Evolutionary conservation across 148 eudicot species (phyloP).

Genomic region (Persicaria tinctoria): DNA sequence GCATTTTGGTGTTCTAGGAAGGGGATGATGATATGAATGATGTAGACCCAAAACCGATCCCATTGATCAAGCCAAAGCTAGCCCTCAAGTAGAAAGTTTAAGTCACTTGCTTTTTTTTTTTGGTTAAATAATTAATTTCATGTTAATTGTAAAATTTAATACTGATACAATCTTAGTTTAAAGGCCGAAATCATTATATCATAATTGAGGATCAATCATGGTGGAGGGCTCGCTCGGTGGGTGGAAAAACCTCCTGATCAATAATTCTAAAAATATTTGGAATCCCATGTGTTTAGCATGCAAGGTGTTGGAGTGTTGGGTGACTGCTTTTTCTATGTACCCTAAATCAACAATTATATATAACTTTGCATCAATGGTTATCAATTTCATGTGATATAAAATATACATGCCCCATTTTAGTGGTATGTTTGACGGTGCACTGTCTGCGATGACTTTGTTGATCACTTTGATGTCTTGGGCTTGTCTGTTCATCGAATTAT

Average conservation of each 20-base stretch:
- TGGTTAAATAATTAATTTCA: neutral
- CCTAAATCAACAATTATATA: neutral
- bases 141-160: neutral
- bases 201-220: neutral
- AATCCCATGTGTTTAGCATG: slow-evolving; percentile 11
- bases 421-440: too few relatives aligned
- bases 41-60: neutral
- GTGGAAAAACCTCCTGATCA: neutral
- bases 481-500: too few relatives aligned
- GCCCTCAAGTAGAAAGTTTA: slow-evolving; percentile 3
- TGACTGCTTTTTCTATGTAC: neutral
- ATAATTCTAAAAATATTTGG: neutral
- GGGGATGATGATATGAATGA: slow-evolving; percentile 5
- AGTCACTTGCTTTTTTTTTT: neutral
- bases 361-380: neutral
- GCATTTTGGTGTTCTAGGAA: slow-evolving; percentile 27
- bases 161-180: neutral
- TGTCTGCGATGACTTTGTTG: too few relatives aligned
- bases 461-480: too few relatives aligned
- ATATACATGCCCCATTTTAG: too few relatives aligned
- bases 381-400: too few relatives aligned
- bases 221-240: neutral
- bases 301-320: neutral
- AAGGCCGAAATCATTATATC: neutral
- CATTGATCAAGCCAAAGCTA: slow-evolving; percentile 6